These are phyloP conservation scores for Lipomyces yamadae DNA, from an alignment of 805 yeast genomes.

Conservation along the genomic window DNA sequence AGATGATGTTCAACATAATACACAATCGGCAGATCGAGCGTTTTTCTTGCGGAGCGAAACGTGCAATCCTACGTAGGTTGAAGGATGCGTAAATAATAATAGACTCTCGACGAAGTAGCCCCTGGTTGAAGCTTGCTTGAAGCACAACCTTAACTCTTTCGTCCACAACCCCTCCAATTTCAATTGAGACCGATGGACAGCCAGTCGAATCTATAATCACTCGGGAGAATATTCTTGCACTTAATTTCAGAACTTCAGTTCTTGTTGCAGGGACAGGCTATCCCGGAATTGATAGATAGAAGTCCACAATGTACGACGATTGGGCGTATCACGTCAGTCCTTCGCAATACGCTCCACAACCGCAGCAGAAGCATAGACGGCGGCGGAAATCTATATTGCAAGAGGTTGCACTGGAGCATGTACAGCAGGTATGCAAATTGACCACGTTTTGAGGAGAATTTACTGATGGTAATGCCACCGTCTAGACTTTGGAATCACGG, in stretches of 20 bases:
- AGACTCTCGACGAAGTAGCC: not conserved
- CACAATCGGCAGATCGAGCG: not conserved
- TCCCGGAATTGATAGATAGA: not conserved
- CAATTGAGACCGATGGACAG: not conserved
- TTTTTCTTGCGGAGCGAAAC: not conserved
- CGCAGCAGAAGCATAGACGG: conserved; percentile 32
- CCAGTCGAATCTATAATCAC: not conserved
- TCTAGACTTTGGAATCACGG: conserved; percentile 17
- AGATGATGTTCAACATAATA: not conserved
- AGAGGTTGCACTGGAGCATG: conserved; percentile 35
- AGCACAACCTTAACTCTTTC: not conserved
- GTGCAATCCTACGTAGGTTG: not conserved
- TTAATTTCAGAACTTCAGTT: not conserved
- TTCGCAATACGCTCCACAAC: conserved; percentile 36
- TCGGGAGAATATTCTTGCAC: not conserved
- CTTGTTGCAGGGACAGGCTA: not conserved
- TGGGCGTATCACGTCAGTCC: conserved; percentile 39
- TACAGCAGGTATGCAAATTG: conserved; percentile 24
- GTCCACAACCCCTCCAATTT: not conserved
- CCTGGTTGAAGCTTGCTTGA: not conserved
- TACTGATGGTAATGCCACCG: not conserved
- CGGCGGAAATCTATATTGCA: conserved; percentile 35
- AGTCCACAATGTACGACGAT: conserved; percentile 34
- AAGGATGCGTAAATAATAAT: not conserved
- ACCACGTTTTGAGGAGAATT: not conserved